A percentile compares a stretch with the other conserved stretches of the same genome.
Conservation (phyloP, 352 stramenopile genomes). For the Phytophthora podocarpi region DNA sequence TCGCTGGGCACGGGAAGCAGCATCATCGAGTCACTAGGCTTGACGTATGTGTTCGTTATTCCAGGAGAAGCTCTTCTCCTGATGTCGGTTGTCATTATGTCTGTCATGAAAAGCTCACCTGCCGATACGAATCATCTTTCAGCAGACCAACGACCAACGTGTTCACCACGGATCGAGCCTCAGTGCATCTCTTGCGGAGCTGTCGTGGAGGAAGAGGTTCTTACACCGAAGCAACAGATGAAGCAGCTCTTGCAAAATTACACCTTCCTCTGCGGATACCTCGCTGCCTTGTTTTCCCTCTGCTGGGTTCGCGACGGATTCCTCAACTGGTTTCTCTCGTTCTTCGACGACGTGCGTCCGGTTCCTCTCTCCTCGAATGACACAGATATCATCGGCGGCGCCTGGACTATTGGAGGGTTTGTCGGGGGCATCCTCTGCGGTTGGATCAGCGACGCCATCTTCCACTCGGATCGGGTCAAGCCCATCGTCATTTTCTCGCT, state of each 20-base stretch:
- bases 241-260: conserved; percentile 55
- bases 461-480: conserved; percentile 67
- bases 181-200: conserved; percentile 11
- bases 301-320: conserved; percentile 73
- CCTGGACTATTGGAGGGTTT: conserved; percentile 79
- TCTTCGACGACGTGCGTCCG: conserved; percentile 69
- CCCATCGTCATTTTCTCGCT: conserved; percentile 80
- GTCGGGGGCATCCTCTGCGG: conserved; percentile 72
- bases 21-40: conserved; percentile 69
- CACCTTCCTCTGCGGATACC: conserved; percentile 73
- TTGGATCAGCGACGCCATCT: conserved; percentile 74
- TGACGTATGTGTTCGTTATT: conserved; percentile 77
- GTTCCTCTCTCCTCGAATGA: conserved; percentile 50
- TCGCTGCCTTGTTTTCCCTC: conserved; percentile 72
- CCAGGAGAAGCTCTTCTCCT: conserved; percentile 50
- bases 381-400: conserved; percentile 67
- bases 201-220: background rate
- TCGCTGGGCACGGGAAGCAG: conserved; percentile 65
- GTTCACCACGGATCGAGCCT: conserved; percentile 17
- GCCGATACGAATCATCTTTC: conserved; percentile 47
- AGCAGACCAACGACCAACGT: conserved; percentile 31
- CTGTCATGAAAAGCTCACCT: conserved; percentile 62
- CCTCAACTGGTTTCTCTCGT: conserved; percentile 82
- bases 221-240: conserved; percentile 44
- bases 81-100: conserved; percentile 62